These are phyloP conservation scores for Aspergillus glaucus DNA, from an alignment of 2,329 filamentous ascomycete genomes.

Conservation along the genomic window DNA sequence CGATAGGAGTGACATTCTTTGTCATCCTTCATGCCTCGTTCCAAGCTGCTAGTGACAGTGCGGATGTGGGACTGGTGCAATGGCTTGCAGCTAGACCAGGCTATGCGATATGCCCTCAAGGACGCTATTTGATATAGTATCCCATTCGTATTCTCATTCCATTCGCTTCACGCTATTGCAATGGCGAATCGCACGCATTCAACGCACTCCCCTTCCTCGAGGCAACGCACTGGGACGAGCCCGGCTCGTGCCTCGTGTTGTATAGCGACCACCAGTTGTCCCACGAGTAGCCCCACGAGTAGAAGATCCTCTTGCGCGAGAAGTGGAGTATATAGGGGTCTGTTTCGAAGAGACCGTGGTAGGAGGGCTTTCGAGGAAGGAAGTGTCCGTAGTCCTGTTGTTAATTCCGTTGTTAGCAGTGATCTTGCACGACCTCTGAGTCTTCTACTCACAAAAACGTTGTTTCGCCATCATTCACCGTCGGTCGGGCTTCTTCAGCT, in stretches of 20 bases:
- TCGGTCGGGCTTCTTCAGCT: constrained; percentile 24
- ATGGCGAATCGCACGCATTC: constrained; percentile 8
- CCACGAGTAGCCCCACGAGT: constrained; percentile 22
- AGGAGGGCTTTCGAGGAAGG: constrained; percentile 79
- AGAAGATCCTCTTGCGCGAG: constrained; percentile 18
- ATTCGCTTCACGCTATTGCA: not conserved
- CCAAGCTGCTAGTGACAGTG: no score
- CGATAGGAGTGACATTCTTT: not conserved
- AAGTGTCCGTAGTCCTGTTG: constrained; percentile 76
- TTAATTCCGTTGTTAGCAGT: constrained; percentile 5
- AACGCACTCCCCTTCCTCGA: constrained; percentile 34
- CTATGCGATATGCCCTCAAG: not conserved
- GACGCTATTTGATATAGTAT: no score
- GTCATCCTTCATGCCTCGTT: no score
- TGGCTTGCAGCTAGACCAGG: no score
- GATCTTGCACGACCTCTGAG: not conserved
- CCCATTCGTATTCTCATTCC: not conserved
- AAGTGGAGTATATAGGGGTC: constrained; percentile 24
- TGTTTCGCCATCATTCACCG: constrained; percentile 56
- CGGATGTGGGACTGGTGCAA: no score
- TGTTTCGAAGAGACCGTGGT: constrained; percentile 43
- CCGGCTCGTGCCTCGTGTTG: constrained; percentile 28
- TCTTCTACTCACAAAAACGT: constrained; percentile 66
- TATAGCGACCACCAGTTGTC: constrained; percentile 25
- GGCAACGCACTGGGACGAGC: constrained; percentile 34